A percentile compares a stretch with the other conserved stretches of the same genome.
These are phyloP conservation scores for Erodium moschatum DNA, from an alignment of 441 rosid species.

Conservation along the genomic window DNA sequence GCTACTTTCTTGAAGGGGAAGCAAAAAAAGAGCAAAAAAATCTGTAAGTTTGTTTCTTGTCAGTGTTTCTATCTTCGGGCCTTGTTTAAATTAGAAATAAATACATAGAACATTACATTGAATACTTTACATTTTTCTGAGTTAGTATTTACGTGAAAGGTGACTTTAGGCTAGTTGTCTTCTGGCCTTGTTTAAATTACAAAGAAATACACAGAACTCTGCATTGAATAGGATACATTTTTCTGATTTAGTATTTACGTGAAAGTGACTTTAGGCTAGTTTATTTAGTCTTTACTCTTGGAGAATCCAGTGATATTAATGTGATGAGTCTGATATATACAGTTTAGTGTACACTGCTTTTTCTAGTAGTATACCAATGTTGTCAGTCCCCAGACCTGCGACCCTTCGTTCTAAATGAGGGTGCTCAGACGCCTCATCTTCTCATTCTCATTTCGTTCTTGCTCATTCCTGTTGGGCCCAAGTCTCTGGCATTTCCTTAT, in stretches of 20 bases:
- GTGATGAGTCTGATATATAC: neutral
- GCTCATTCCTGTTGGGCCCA: too few relatives aligned
- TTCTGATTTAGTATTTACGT: too few relatives aligned
- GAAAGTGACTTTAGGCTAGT: too few relatives aligned
- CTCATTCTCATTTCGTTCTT: too few relatives aligned
- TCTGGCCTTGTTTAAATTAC: too few relatives aligned
- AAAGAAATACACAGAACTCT: too few relatives aligned
- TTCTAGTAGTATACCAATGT: neutral
- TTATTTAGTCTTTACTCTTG: neutral
- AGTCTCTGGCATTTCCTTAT: too few relatives aligned
- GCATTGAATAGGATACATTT: too few relatives aligned
- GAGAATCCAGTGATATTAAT: neutral
- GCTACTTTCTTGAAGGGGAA: conserved; percentile 68
- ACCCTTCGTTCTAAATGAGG: too few relatives aligned
- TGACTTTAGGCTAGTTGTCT: neutral
- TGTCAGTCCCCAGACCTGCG: neutral
- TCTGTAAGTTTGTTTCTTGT: conserved; percentile 31
- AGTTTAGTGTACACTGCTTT: neutral
- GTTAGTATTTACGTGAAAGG: neutral
- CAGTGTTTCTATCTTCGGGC: neutral
- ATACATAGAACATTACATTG: neutral
- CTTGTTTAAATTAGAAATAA: neutral
- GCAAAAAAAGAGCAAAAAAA: conserved; percentile 35
- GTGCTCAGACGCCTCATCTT: too few relatives aligned
- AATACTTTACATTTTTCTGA: neutral